Conservation (phyloP, 371 early-diverging fungal species). For the Circinella umbellata region DNA sequence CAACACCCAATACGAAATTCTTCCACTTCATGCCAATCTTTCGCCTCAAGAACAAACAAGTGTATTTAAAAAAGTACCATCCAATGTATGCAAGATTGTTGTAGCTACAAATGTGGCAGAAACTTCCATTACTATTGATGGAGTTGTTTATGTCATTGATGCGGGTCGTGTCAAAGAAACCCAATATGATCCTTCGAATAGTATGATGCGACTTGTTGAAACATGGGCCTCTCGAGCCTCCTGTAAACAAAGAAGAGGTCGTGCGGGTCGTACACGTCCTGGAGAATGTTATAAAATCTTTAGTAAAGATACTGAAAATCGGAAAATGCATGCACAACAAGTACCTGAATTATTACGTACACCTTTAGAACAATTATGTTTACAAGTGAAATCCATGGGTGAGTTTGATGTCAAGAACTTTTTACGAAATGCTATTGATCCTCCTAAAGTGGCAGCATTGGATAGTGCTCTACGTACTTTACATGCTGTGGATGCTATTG, state of each 20-base stretch:
- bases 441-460: constrained; percentile 72
- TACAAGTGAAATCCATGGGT: constrained; percentile 82
- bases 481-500: constrained; percentile 64
- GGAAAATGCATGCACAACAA: constrained; percentile 66
- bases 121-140: constrained; percentile 90
- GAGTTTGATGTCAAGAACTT: constrained; percentile 62
- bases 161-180: constrained; percentile 87
- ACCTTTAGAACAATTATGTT: constrained; percentile 82
- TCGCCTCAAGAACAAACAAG: constrained; percentile 73
- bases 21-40: constrained; percentile 79
- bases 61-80: constrained; percentile 64
- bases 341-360: constrained; percentile 81
- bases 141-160: constrained; percentile 95
- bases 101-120: constrained; percentile 97
- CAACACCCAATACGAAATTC: constrained; percentile 35
- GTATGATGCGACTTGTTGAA: constrained; percentile 60
- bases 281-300: constrained; percentile 84
- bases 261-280: constrained; percentile 89
- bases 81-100: constrained; percentile 83
- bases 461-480: constrained; percentile 63
- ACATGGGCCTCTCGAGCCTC: constrained; percentile 76
- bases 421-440: constrained; percentile 71
- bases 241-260: constrained; percentile 90
- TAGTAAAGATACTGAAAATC: constrained; percentile 50
- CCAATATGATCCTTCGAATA: constrained; percentile 62